Evolutionary conservation across 176 grass and related monocot genomes (phyloP).

Genomic region (Cenchrus americanus): DNA sequence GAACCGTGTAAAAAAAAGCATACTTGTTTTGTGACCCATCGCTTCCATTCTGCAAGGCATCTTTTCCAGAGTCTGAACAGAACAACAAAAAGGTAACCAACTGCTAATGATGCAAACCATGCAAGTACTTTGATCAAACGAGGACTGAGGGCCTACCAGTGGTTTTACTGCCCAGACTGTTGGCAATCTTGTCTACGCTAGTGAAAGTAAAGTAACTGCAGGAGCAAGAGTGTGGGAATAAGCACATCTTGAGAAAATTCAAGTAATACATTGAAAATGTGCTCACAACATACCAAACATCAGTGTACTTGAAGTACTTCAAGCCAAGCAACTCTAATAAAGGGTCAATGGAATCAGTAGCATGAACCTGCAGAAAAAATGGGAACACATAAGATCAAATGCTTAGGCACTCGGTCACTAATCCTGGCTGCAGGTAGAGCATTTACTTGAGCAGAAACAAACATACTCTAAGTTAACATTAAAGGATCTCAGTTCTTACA

Average conservation of each 20-base stretch:
- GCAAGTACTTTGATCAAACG: conserved; percentile 2
- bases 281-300: conserved; percentile 72
- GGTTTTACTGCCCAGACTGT: conserved; percentile 52
- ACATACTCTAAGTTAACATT: not conserved
- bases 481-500: not conserved
- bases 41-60: conserved; percentile 32
- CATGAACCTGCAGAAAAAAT: conserved; percentile 54
- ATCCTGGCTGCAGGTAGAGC: conserved; percentile 6
- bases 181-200: conserved; percentile 82
- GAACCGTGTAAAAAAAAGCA: not conserved
- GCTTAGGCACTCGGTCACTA: not conserved
- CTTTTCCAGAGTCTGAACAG: conserved; percentile 48
- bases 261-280: not conserved
- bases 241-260: conserved; percentile 19
- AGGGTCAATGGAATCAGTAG: conserved; percentile 53
- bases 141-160: conserved; percentile 39
- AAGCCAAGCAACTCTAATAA: conserved; percentile 73
- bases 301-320: conserved; percentile 76
- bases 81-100: conserved; percentile 33
- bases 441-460: not conserved
- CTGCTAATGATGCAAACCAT: conserved; percentile 3
- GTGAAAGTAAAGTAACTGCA: conserved; percentile 91
- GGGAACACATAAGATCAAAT: conserved; percentile 12
- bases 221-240: conserved; percentile 11
- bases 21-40: conserved; percentile 54